A percentile compares a stretch with the other conserved stretches of the same genome.
Conservation (phyloP, 2,329 filamentous ascomycete species). For the Triangularia verruculosa region DNA sequence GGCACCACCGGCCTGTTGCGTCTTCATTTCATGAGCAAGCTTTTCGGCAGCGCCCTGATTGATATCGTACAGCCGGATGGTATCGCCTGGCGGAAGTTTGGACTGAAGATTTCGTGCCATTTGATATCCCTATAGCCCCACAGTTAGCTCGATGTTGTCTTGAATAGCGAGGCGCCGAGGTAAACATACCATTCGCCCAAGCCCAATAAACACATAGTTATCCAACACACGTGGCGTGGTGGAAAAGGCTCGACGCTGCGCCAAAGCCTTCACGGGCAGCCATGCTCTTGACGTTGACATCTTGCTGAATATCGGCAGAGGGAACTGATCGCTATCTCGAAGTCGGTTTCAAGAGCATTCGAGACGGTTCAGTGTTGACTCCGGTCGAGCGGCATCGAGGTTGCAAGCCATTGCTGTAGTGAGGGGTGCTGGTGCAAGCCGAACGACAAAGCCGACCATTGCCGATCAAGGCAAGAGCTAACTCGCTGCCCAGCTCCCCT, state of each 20-base stretch:
- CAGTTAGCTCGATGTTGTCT: background rate
- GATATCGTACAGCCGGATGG: slow-evolving; percentile 55
- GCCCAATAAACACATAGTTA: slow-evolving; percentile 57
- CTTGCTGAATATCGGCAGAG: slow-evolving; percentile 19
- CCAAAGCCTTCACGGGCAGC: slow-evolving; percentile 28
- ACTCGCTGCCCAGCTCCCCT: slow-evolving; percentile 14
- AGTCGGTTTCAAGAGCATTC: background rate
- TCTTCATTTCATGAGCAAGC: slow-evolving; percentile 47
- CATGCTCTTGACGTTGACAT: slow-evolving; percentile 25
- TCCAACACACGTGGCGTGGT: slow-evolving; percentile 46
- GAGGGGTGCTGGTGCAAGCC: background rate
- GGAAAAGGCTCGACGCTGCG: slow-evolving; percentile 50
- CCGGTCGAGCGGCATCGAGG: slow-evolving; percentile 19
- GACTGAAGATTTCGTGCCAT: slow-evolving; percentile 62
- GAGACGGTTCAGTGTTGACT: slow-evolving; percentile 7
- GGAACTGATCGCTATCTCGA: background rate
- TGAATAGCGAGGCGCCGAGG: background rate
- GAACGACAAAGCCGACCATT: slow-evolving; percentile 35
- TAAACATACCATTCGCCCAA: slow-evolving; percentile 57
- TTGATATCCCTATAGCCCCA: slow-evolving; percentile 50
- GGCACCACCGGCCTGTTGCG: slow-evolving; percentile 44
- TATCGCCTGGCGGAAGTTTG: slow-evolving; percentile 51
- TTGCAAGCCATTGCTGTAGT: background rate
- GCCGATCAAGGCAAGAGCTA: slow-evolving; percentile 28
- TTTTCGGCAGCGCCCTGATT: slow-evolving; percentile 48